These are phyloP conservation scores for Syzygium grande DNA, from an alignment of 345 rosid species.

Conservation along the genomic window DNA sequence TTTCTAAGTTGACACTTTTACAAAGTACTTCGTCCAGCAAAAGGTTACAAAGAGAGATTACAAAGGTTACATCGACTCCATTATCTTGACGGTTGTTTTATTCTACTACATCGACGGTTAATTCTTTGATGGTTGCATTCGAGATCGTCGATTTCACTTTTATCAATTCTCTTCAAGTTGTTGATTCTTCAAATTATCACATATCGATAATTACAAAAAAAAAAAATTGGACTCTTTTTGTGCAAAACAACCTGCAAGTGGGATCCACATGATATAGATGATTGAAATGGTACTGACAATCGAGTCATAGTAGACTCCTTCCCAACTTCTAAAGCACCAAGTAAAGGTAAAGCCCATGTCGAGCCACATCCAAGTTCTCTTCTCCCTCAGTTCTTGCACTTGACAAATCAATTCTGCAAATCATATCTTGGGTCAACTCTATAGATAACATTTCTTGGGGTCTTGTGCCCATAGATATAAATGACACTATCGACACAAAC, in stretches of 20 bases:
- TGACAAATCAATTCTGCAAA: neutral
- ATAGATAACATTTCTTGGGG: neutral
- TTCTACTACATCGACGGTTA: too few species aligned
- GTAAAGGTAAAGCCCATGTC: too few species aligned
- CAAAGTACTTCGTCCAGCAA: neutral
- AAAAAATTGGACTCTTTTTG: too few species aligned
- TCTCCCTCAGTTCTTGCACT: neutral
- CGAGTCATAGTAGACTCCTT: neutral
- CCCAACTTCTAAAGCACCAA: too few species aligned
- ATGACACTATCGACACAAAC: neutral
- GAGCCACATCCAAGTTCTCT: neutral
- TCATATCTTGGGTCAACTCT: neutral
- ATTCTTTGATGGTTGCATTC: too few species aligned
- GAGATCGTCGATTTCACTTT: too few species aligned
- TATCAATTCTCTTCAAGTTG: too few species aligned
- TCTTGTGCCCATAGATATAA: neutral
- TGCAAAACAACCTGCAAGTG: neutral
- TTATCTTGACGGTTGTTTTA: too few species aligned
- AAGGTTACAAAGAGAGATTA: too few species aligned
- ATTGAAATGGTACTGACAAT: neutral
- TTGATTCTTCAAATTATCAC: too few species aligned
- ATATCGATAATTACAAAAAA: too few species aligned
- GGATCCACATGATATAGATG: neutral
- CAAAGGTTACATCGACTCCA: too few species aligned
- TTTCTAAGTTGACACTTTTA: neutral